phyloP scores from a whole-genome alignment of 1,284 basidiomycete genomes.

The Irpex sp. region DNA sequence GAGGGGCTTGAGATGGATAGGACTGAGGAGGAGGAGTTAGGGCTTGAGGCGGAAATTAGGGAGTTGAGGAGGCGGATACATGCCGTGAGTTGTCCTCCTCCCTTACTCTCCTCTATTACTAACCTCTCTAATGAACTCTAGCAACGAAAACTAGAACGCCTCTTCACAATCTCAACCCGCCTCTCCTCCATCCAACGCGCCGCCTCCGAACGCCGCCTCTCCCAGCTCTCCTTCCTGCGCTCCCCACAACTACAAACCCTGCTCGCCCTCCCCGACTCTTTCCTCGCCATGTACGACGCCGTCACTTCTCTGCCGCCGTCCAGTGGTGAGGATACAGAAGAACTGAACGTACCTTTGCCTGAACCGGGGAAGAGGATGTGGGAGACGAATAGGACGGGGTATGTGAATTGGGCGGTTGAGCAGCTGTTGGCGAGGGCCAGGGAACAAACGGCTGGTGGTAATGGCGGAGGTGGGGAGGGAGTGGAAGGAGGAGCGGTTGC shows the following conservation, averaged over 20 bases:
- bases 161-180: conserved; percentile 44
- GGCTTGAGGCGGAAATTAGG: conserved; percentile 47
- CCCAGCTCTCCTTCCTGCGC: conserved; percentile 44
- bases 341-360: conserved; percentile 33
- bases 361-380: conserved; percentile 68
- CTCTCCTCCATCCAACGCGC: conserved; percentile 40
- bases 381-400: conserved; percentile 66
- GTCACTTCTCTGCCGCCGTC: conserved; percentile 49
- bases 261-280: conserved; percentile 19
- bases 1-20: conserved; percentile 49
- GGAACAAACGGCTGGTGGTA: conserved; percentile 25
- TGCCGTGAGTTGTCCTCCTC: conserved; percentile 41
- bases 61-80: conserved; percentile 54
- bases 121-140: conserved; percentile 23
- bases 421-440: conserved; percentile 49
- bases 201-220: conserved; percentile 40
- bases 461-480: not conserved
- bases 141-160: conserved; percentile 61
- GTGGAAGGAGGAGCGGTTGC: conserved; percentile 15
- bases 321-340: conserved; percentile 35
- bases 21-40: conserved; percentile 48
- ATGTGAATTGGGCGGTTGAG: conserved; percentile 63
- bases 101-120: not conserved
- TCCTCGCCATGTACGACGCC: conserved; percentile 38
- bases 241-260: conserved; percentile 28